These are phyloP conservation scores for Aspergillus fijiensis DNA, from an alignment of 2,329 filamentous ascomycete species.

Conservation along the genomic window DNA sequence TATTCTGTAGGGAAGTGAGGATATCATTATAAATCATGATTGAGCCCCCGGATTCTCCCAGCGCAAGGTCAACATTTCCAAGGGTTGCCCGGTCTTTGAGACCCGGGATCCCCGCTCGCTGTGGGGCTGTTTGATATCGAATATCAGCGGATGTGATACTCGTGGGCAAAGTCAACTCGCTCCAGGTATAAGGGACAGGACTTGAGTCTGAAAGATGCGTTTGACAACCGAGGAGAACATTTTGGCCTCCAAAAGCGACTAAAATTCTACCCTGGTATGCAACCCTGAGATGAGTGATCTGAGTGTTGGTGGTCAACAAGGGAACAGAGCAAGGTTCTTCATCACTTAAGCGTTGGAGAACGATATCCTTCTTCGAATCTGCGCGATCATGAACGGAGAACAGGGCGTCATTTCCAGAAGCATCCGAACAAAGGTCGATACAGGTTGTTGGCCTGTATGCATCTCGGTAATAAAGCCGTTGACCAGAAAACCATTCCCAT, in stretches of 20 bases:
- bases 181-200: constrained; percentile 52
- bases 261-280: constrained; percentile 34
- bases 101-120: constrained; percentile 4
- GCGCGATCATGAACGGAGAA: constrained; percentile 41
- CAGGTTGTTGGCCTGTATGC: constrained; percentile 37
- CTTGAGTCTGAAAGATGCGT: constrained; percentile 35
- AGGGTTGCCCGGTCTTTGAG: constrained; percentile 27
- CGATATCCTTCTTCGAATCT: constrained; percentile 40
- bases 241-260: constrained; percentile 41
- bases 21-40: constrained; percentile 82
- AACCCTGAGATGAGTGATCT: constrained; percentile 32
- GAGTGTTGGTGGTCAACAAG: constrained; percentile 31
- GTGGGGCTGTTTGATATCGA: constrained; percentile 42
- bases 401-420: constrained; percentile 26
- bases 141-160: constrained; percentile 68
- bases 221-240: constrained; percentile 61
- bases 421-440: constrained; percentile 23
- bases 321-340: constrained; percentile 23
- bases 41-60: constrained; percentile 74
- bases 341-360: constrained; percentile 21
- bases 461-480: constrained; percentile 46
- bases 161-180: constrained; percentile 57
- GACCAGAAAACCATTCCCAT: constrained; percentile 59
- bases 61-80: constrained; percentile 66
- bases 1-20: constrained; percentile 54